These are phyloP conservation scores for Dendrobium nobile DNA, from an alignment of 106 monocot species.

Conservation along the genomic window DNA sequence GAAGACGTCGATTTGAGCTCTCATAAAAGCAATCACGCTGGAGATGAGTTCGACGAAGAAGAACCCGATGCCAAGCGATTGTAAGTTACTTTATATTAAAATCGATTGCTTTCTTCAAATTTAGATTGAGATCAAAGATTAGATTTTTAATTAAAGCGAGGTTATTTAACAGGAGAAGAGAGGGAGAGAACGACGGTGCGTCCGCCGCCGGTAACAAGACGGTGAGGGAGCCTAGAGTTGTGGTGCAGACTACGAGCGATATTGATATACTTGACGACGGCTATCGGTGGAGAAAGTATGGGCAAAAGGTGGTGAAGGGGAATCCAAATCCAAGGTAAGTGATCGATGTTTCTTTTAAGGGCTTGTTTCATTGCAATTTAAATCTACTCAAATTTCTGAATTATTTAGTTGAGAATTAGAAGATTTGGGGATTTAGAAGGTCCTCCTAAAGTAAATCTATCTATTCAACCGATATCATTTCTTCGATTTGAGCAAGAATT, in stretches of 20 bases:
- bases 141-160: background rate
- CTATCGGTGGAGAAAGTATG: slow-evolving; percentile 52
- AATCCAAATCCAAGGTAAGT: slow-evolving; percentile 55
- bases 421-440: too few species aligned
- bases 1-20: slow-evolving; percentile 31
- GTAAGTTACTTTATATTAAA: slow-evolving; percentile 16
- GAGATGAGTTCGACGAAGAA: slow-evolving; percentile 30
- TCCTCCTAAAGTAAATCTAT: too few species aligned
- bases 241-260: slow-evolving; percentile 48
- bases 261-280: slow-evolving; percentile 56
- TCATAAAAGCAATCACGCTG: slow-evolving; percentile 9
- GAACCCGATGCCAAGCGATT: slow-evolving; percentile 49
- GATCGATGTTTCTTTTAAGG: background rate
- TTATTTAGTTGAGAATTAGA: too few species aligned
- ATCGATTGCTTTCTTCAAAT: background rate
- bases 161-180: slow-evolving; percentile 21
- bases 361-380: background rate
- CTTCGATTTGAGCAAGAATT: too few species aligned
- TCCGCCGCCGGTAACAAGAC: slow-evolving; percentile 22
- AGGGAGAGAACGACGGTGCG: slow-evolving; percentile 26
- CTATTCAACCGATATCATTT: too few species aligned
- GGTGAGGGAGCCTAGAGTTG: slow-evolving; percentile 38
- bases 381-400: background rate
- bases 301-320: slow-evolving; percentile 60
- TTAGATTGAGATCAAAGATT: background rate